Evolutionary conservation across 305 asterid species (phyloP).

Genomic region (Solanum hybrid): DNA sequence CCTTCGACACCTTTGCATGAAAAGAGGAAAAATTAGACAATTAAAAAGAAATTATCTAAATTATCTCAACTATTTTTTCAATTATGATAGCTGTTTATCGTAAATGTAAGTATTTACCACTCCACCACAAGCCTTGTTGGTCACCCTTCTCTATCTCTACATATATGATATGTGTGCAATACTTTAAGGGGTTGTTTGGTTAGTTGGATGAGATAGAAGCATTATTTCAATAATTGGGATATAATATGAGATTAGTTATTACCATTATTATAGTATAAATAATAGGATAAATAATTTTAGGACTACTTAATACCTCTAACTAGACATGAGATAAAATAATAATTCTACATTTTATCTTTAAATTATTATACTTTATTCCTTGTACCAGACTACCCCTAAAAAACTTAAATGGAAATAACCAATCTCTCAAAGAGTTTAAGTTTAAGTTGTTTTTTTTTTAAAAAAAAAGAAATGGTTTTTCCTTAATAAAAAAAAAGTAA

Average conservation of each 20-base stretch:
- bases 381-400: too few relatives aligned
- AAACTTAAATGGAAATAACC: neutral
- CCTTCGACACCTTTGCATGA: neutral
- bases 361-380: too few relatives aligned
- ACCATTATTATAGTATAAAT: too few relatives aligned
- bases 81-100: too few relatives aligned
- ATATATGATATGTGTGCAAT: too few relatives aligned
- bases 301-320: neutral
- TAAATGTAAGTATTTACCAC: too few relatives aligned
- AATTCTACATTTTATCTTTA: too few relatives aligned
- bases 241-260: neutral
- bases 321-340: neutral
- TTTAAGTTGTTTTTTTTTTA: too few relatives aligned
- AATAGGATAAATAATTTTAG: too few relatives aligned
- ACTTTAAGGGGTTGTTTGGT: neutral
- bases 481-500: neutral
- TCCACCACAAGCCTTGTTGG: neutral
- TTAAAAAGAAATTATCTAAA: too few relatives aligned
- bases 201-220: neutral
- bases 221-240: too few relatives aligned
- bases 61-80: too few relatives aligned
- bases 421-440: neutral
- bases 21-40: neutral
- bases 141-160: neutral
- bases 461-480: neutral